These are phyloP conservation scores for Vigna reflexopilosa DNA, from an alignment of 306 rosid species.

Conservation along the genomic window DNA sequence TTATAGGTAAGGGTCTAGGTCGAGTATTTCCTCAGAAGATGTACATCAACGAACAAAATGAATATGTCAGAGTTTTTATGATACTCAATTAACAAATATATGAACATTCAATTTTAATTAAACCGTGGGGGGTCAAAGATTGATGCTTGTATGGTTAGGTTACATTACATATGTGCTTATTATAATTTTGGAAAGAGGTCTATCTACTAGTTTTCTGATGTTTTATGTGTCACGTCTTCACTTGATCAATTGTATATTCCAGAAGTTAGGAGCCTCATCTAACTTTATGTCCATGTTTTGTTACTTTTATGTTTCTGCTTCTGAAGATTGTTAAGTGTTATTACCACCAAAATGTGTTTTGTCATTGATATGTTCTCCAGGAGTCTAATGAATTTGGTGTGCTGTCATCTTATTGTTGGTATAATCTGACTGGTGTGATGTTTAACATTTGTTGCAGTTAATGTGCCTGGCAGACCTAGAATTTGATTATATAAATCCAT, in stretches of 20 bases:
- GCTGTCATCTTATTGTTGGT: neutral
- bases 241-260: constrained; percentile 23
- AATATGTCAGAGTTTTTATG: constrained; percentile 13
- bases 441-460: constrained; percentile 66
- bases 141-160: neutral
- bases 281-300: neutral
- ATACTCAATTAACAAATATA: neutral
- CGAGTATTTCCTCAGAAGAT: constrained; percentile 13
- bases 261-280: constrained; percentile 13
- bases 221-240: neutral
- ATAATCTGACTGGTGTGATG: constrained; percentile 34
- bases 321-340: constrained; percentile 26
- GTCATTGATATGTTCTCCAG: constrained; percentile 23
- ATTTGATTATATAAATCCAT: constrained; percentile 95
- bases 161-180: constrained; percentile 19
- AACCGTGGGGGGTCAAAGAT: constrained; percentile 1
- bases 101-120: neutral
- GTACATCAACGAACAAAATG: constrained; percentile 16
- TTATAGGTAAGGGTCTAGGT: neutral
- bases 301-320: constrained; percentile 32
- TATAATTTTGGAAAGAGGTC: constrained; percentile 25
- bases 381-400: neutral
- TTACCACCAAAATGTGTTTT: constrained; percentile 28
- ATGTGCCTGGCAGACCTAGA: constrained; percentile 97
- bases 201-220: neutral